Evolutionary conservation across 768 basidiomycete species (phyloP), one percentile per base, ranked within the genome.

Genomic region (Auricularia heimuer): DNA sequence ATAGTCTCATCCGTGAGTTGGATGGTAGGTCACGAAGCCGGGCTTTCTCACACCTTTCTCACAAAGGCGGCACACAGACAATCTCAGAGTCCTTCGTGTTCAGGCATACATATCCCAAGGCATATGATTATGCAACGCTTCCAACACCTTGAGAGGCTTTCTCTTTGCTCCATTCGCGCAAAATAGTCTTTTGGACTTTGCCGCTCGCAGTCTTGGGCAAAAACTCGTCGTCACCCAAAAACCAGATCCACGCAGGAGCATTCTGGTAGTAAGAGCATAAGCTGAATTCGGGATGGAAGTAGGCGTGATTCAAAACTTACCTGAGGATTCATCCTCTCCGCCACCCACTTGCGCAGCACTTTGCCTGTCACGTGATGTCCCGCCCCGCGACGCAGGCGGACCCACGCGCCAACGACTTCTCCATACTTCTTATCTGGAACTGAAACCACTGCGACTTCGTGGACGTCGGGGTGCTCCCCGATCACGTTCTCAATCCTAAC

Each of bases 191-290:
- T 86, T 85, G 84, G 54, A 94, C 85, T 73, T 94, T 94, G 47
- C 91, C 91, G 68, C 90, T 93, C 14, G 88, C 90, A 10, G 92
- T 94, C 78, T 90, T 92, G 0, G 92, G 91, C 7, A 92, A 72
- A 67, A 90, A 86, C 8, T 71, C 73, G 7, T 78, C 76, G 69
- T 90, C 87, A 14, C 85, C 87, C 1, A 89, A 67, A 67, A 92
- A 92, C 88, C 90, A 94, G 3, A 93, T 84, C 89, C 90, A 93
- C 8, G 80, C 77, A 0, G 91, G 91, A 1, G 86, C 83, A 73
- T 89, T 90, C 90, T 92, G 69, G 3, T 64, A 10, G 60, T 35
- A 36, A 33, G 36, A 47, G 56, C 18, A 14, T 18, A 14, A n/a
- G 24, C 10, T 11, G 1, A 29, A 33, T 60, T 24, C 29, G 2